phyloP scores from a whole-genome alignment of 306 rosid species.

The Pyrus betulifolia region DNA sequence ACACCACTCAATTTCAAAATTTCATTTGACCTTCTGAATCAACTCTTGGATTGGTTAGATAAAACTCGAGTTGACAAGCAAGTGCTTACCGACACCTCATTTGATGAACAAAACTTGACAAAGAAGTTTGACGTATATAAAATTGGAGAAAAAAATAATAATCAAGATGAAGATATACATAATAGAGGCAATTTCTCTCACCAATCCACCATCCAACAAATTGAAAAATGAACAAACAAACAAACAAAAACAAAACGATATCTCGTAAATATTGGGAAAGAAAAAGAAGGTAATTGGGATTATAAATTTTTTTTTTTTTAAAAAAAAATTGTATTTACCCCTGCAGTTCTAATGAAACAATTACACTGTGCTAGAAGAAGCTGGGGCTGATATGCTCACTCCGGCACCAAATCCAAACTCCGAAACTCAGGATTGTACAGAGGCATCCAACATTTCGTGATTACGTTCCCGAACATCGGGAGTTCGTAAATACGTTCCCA shows the following conservation, averaged over 20 bases:
- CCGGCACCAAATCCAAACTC: constrained; percentile 14
- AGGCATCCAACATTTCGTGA: background rate
- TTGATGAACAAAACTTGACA: background rate
- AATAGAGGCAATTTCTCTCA: constrained; percentile 19
- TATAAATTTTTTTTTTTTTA: background rate
- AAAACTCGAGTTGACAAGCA: background rate
- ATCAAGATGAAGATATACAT: constrained; percentile 41
- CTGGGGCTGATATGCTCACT: constrained; percentile 5
- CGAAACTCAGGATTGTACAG: constrained; percentile 12
- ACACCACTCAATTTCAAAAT: no score
- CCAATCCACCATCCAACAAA: constrained; percentile 27
- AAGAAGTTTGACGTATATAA: background rate
- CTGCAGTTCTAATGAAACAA: constrained; percentile 24
- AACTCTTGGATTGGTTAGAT: no score
- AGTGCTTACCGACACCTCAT: background rate
- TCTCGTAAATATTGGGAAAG: constrained; percentile 11
- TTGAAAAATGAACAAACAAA: constrained; percentile 18
- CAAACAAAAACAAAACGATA: background rate
- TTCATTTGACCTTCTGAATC: no score
- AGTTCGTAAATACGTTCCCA: constrained; percentile 22
- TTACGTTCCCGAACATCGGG: no score
- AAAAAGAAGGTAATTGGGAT: constrained; percentile 8
- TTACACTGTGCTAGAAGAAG: constrained; percentile 19
- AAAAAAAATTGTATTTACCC: constrained; percentile 5
- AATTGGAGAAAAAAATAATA: constrained; percentile 15